Percentiles rank a stretch among this genome's conserved stretches.
These are phyloP conservation scores for Penicillium arizonense DNA, from an alignment of 495 filamentous ascomycete genomes.

Conservation along the genomic window DNA sequence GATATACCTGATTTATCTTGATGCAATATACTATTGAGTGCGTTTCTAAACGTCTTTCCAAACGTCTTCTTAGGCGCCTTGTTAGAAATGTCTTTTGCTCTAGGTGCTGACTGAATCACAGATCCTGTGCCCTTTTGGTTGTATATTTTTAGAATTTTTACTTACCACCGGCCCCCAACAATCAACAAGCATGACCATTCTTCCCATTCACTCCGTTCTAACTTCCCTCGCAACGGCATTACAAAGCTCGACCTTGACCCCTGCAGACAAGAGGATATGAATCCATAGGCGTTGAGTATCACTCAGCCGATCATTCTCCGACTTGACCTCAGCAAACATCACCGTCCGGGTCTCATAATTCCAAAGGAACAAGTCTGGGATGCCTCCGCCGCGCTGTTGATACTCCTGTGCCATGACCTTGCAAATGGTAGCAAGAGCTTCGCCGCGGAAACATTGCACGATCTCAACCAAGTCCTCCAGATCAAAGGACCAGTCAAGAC, in stretches of 20 bases:
- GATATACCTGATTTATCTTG: too few species aligned
- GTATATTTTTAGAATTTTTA: too few species aligned
- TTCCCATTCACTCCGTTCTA: conserved; percentile 15
- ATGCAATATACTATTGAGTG: too few species aligned
- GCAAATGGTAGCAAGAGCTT: conserved; percentile 76
- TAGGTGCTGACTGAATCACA: too few species aligned
- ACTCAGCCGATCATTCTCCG: conserved; percentile 91
- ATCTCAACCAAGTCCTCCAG: conserved; percentile 81
- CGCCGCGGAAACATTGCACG: conserved; percentile 73
- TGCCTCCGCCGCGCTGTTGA: conserved; percentile 76
- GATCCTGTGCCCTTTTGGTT: too few species aligned
- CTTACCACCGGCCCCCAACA: too few species aligned
- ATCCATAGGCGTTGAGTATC: conserved; percentile 98
- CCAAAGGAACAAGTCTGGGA: conserved; percentile 95
- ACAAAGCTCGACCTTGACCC: conserved; percentile 83
- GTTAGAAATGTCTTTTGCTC: too few species aligned
- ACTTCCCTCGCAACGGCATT: conserved; percentile 80
- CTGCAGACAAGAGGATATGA: conserved; percentile 81
- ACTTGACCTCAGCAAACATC: conserved; percentile 90
- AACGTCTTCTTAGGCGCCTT: too few species aligned
- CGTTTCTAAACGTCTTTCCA: too few species aligned
- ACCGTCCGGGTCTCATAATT: conserved; percentile 54
- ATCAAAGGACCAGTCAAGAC: conserved; percentile 86
- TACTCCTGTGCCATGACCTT: conserved; percentile 97
- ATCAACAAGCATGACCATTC: too few species aligned